These are phyloP conservation scores for Tricharina praecox DNA, from an alignment of 495 filamentous ascomycete species.

Conservation along the genomic window DNA sequence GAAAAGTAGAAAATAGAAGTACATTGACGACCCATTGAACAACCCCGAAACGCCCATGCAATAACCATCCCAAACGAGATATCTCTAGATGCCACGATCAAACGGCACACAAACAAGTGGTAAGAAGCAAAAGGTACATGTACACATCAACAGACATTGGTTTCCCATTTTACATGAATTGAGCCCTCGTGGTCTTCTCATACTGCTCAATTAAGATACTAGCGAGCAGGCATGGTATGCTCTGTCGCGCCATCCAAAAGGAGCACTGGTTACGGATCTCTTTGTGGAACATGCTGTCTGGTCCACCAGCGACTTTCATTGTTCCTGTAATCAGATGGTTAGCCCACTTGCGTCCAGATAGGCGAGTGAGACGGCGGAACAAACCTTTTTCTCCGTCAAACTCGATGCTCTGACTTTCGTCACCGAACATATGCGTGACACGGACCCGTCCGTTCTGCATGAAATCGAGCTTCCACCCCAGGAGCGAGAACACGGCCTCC, in stretches of 20 bases:
- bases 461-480: conserved; percentile 88
- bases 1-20: too few species aligned
- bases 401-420: conserved; percentile 74
- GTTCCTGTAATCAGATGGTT: too few species aligned
- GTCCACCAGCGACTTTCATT: conserved; percentile 91
- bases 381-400: conserved; percentile 79
- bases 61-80: too few species aligned
- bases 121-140: too few species aligned
- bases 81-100: too few species aligned
- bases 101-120: too few species aligned
- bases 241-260: conserved; percentile 86
- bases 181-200: conserved; percentile 53
- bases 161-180: conserved; percentile 10
- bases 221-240: conserved; percentile 82
- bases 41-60: too few species aligned
- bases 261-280: conserved; percentile 67
- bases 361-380: too few species aligned
- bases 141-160: not conserved
- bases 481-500: conserved; percentile 69
- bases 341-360: too few species aligned
- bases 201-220: conserved; percentile 33
- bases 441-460: conserved; percentile 81
- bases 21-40: too few species aligned
- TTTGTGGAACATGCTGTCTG: conserved; percentile 65
- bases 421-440: conserved; percentile 38